phyloP scores from a whole-genome alignment of 768 basidiomycete species.

The Mrakia frigida region DNA sequence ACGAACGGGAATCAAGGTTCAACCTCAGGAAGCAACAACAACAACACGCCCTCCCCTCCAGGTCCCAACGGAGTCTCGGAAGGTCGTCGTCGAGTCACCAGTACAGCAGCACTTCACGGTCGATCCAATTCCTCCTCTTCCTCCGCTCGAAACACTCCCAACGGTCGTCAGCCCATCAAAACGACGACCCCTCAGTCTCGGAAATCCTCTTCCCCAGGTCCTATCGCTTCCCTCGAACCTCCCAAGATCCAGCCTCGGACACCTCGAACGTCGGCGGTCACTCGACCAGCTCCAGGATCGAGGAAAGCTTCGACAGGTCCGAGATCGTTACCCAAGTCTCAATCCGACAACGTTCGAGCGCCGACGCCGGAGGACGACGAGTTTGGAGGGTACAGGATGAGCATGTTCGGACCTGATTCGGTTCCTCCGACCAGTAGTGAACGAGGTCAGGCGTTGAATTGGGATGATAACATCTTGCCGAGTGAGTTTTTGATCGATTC shows the following conservation, averaged over 20 bases:
- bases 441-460: not conserved
- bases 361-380: slow-evolving; percentile 5
- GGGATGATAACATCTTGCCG: slow-evolving; percentile 4
- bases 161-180: not conserved
- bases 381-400: slow-evolving; percentile 9
- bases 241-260: not conserved
- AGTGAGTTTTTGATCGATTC: not conserved
- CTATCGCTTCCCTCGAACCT: not conserved
- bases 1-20: not conserved
- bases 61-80: not conserved
- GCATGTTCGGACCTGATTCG: slow-evolving; percentile 16
- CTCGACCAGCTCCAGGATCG: not conserved
- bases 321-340: not conserved
- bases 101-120: slow-evolving; percentile 6
- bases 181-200: not conserved
- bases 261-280: not conserved
- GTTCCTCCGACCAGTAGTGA: not conserved
- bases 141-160: not conserved
- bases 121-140: not conserved
- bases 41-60: not conserved
- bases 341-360: not conserved
- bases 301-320: not conserved
- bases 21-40: not conserved
- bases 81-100: slow-evolving; percentile 7
- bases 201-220: not conserved